Evolutionary conservation across 257 asterid genomes (phyloP), one percentile per base, ranked within the genome.

Genomic region (Ballota nigra): DNA sequence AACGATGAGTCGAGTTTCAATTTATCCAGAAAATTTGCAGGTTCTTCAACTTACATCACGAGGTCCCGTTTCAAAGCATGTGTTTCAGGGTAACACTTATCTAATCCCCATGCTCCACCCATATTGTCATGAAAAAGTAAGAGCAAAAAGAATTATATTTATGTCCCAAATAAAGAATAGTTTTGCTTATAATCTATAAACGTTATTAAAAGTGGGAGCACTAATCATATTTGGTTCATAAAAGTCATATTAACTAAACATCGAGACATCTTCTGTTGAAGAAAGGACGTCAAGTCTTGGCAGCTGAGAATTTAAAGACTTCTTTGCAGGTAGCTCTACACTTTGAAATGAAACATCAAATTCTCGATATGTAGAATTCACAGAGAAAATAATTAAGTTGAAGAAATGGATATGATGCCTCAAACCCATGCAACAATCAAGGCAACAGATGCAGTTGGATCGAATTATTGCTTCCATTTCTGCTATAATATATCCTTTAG

Each of bases 21-120:
- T 19, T 20, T 6, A 28, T n/a, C 18, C 12, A 24, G 23, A 67
- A 43, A 78, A 58, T 16, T 12, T 29, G 63, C 45, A 53, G 43
- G 24, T 70, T 66, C 58, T 15, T 40, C 12, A 49, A 19, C 38
- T 84, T 83, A 94, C 98, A 92, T 92, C 75, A 94, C 97, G 71
- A 94, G 89, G 85, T 94, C 98, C 64, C 96, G 68, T 75, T 94
- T 93, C 71, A 93, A 74, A 61, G 98, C 98, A 83, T 84, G 96
- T 31, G 98, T 93, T 69, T 97, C 98, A 51, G 98, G 89, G 77
- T 94, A 6, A 94, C 89, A 87, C 98, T 94, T 79, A 94, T 85
- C 84, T 94, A 96, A 76, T 94, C 97, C 72, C 98, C 98, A 47
- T 94, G 97, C 45, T 91, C 90, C 67, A 77, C 95, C 98, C 98